These are phyloP conservation scores for Thermomucor indicae-seudaticae DNA, from an alignment of 371 early-diverging fungal genomes.

Conservation along the genomic window DNA sequence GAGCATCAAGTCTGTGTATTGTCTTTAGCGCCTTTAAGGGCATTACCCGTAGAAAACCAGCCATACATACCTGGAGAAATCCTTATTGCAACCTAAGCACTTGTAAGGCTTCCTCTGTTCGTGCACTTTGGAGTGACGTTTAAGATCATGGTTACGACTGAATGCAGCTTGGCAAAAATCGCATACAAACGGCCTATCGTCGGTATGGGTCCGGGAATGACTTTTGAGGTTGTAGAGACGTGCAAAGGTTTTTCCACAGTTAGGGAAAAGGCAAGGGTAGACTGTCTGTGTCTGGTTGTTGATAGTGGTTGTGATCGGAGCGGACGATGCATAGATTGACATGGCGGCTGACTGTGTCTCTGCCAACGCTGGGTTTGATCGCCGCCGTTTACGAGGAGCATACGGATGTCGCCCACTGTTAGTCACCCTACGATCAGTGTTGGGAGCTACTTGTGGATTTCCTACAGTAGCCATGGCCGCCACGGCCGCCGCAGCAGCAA, in stretches of 20 bases:
- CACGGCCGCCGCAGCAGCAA: slow-evolving; percentile 5
- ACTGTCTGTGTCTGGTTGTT: slow-evolving; percentile 24
- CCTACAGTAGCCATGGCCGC: slow-evolving; percentile 3
- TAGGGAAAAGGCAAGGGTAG: slow-evolving; percentile 52
- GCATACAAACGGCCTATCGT: slow-evolving; percentile 73
- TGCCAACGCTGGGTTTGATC: slow-evolving; percentile 22
- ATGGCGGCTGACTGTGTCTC: slow-evolving; percentile 24
- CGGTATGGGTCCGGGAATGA: slow-evolving; percentile 68
- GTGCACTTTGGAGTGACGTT: slow-evolving; percentile 77
- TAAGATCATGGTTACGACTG: slow-evolving; percentile 77
- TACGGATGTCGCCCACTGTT: slow-evolving; percentile 6
- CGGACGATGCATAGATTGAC: slow-evolving; percentile 27
- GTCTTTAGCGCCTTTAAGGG: background rate
- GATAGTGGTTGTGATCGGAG: slow-evolving; percentile 20
- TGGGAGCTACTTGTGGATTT: background rate
- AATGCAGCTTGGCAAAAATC: slow-evolving; percentile 63
- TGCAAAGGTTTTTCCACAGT: slow-evolving; percentile 64
- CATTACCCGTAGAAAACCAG: background rate
- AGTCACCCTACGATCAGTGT: background rate
- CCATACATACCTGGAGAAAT: slow-evolving; percentile 39
- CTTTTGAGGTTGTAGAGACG: slow-evolving; percentile 70
- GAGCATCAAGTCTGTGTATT: slow-evolving; percentile 20
- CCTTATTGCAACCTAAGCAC: slow-evolving; percentile 73
- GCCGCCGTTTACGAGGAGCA: slow-evolving; percentile 16
- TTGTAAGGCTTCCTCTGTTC: slow-evolving; percentile 69